phyloP scores from a whole-genome alignment of 169 alveolate species.

The Eimeria acervulina region DNA sequence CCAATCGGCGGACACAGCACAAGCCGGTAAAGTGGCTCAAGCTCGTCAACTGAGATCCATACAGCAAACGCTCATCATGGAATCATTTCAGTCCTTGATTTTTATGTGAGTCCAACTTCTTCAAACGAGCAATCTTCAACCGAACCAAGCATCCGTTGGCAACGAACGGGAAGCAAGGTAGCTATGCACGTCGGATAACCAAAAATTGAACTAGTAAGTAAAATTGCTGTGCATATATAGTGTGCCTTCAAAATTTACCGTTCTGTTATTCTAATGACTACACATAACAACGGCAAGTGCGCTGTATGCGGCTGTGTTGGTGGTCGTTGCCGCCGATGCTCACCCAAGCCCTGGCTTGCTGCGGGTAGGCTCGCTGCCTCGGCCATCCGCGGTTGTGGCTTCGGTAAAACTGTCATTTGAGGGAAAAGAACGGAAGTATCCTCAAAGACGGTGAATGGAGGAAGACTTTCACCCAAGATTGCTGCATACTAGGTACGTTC shows the following conservation, averaged over 20 bases:
- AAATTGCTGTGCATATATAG: neutral
- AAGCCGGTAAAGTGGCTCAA: neutral
- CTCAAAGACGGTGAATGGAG: constrained; percentile 60
- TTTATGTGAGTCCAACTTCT: neutral
- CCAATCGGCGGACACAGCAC: neutral
- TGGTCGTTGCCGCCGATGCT: constrained; percentile 77
- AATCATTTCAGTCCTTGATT: neutral
- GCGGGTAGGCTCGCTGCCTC: constrained; percentile 69
- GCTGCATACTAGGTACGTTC: constrained; percentile 10
- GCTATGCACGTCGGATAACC: neutral
- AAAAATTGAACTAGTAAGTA: neutral
- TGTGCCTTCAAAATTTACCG: neutral
- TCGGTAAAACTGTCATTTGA: constrained; percentile 62
- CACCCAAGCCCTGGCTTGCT: constrained; percentile 79
- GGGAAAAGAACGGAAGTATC: constrained; percentile 44
- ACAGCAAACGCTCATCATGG: neutral
- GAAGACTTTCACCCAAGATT: constrained; percentile 50
- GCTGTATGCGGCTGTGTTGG: constrained; percentile 1
- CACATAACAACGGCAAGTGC: neutral
- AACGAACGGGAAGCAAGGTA: constrained; percentile 7
- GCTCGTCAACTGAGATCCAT: neutral
- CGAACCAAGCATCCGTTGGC: constrained; percentile 23
- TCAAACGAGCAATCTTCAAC: neutral
- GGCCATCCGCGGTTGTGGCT: neutral
- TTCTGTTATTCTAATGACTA: neutral